Evolutionary conservation across 768 basidiomycete species (phyloP).

Genomic region (Boletus sensibilis): DNA sequence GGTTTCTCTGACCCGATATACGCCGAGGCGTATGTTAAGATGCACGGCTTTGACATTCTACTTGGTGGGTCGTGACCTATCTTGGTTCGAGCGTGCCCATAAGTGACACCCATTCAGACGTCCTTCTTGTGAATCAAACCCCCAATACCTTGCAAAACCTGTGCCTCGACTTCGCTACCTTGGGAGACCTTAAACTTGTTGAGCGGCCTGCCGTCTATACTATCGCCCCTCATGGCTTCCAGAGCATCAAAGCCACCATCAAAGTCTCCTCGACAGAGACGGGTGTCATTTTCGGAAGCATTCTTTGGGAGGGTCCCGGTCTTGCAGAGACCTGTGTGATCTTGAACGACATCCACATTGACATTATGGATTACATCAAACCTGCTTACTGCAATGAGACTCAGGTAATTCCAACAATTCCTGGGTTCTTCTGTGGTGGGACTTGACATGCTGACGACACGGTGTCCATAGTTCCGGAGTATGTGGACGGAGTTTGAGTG

Average conservation of each 20-base stretch:
- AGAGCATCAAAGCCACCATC: conserved; percentile 97
- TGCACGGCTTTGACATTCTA: conserved; percentile 95
- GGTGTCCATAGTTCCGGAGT: conserved; percentile 69
- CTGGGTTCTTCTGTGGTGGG: background rate
- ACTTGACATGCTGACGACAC: conserved; percentile 6
- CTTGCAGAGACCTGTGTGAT: conserved; percentile 91
- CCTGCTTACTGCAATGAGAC: conserved; percentile 92
- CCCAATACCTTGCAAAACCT: conserved; percentile 92
- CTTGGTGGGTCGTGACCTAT: conserved; percentile 53
- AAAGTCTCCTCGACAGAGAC: conserved; percentile 98
- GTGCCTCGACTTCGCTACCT: conserved; percentile 94
- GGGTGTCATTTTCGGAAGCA: conserved; percentile 97
- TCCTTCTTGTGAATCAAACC: conserved; percentile 96
- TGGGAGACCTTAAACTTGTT: conserved; percentile 95
- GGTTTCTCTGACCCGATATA: conserved; percentile 99
- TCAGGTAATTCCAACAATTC: conserved; percentile 50
- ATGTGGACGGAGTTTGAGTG: conserved; percentile 99
- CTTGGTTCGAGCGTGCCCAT: background rate
- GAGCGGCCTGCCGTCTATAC: conserved; percentile 94
- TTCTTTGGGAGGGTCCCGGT: conserved; percentile 91
- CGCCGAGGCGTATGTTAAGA: conserved; percentile 95
- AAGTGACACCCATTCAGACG: conserved; percentile 50
- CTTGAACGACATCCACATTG: conserved; percentile 94
- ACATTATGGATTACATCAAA: conserved; percentile 61
- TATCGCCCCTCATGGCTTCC: conserved; percentile 94